A percentile compares a stretch with the other conserved stretches of the same genome.
Evolutionary conservation across 2,329 filamentous ascomycete species (phyloP).

Genomic region (Colletotrichum limetticola): DNA sequence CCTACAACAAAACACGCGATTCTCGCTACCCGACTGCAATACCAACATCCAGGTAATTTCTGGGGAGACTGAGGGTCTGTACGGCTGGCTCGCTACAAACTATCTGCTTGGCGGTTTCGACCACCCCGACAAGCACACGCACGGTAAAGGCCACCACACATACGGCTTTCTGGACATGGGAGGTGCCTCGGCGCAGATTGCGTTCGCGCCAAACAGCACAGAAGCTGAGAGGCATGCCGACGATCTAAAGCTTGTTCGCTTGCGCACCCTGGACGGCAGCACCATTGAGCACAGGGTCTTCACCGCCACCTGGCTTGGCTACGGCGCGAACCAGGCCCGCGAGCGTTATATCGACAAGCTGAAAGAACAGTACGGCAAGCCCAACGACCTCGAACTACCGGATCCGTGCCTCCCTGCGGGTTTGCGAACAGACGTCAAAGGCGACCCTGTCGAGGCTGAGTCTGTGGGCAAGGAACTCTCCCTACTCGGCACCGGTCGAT

Average conservation of each 20-base stretch:
- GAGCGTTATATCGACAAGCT: slow-evolving; percentile 84
- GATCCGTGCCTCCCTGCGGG: slow-evolving; percentile 92
- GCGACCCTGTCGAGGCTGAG: slow-evolving; percentile 59
- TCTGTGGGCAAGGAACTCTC: slow-evolving; percentile 54
- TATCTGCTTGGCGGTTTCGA: slow-evolving; percentile 95
- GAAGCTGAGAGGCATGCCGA: slow-evolving; percentile 90
- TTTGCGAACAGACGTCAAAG: slow-evolving; percentile 78
- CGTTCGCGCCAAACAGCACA: slow-evolving; percentile 93
- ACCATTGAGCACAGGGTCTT: slow-evolving; percentile 88
- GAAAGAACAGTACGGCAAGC: slow-evolving; percentile 71
- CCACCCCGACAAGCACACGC: slow-evolving; percentile 75
- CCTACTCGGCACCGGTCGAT: slow-evolving; percentile 86
- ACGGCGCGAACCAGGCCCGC: slow-evolving; percentile 94
- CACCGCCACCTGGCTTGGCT: slow-evolving; percentile 95
- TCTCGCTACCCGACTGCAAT: slow-evolving; percentile 89
- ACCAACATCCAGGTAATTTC: slow-evolving; percentile 93
- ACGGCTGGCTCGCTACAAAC: slow-evolving; percentile 97
- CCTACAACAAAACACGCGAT: slow-evolving; percentile 78
- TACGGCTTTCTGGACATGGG: slow-evolving; percentile 99
- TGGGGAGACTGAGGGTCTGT: slow-evolving; percentile 94
- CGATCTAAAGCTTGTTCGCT: slow-evolving; percentile 85
- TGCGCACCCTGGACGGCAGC: slow-evolving; percentile 84
- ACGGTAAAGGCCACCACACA: slow-evolving; percentile 90
- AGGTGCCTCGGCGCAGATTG: slow-evolving; percentile 96
- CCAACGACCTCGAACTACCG: slow-evolving; percentile 74